These are phyloP conservation scores for Cutaneotrichosporon cavernicola DNA, from an alignment of 1,284 basidiomycete species.

Conservation along the genomic window DNA sequence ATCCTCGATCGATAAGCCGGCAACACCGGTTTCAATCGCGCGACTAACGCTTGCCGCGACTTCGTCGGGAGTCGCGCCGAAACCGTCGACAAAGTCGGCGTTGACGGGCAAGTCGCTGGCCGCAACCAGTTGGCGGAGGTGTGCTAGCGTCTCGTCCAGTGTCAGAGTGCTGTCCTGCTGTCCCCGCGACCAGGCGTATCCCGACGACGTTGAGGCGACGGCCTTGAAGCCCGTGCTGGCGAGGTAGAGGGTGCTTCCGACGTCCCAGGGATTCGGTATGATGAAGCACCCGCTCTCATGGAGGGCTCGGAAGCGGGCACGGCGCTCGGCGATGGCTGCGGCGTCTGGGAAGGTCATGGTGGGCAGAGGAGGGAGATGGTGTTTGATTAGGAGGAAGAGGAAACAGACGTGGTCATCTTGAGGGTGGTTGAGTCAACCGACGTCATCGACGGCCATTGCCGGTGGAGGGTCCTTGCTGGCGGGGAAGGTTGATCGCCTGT, in stretches of 20 bases:
- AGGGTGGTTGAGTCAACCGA: no score
- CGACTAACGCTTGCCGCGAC: background rate
- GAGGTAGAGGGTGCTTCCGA: constrained; percentile 7
- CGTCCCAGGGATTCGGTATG: constrained; percentile 15
- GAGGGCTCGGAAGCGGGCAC: constrained; percentile 10
- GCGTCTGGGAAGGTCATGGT: background rate
- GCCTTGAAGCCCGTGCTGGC: constrained; percentile 11
- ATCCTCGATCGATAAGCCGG: constrained; percentile 15
- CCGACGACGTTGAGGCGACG: constrained; percentile 8
- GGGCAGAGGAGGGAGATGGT: no score
- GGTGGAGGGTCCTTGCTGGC: no score
- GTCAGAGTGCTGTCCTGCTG: constrained; percentile 5
- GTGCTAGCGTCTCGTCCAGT: constrained; percentile 8
- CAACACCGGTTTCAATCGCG: constrained; percentile 11
- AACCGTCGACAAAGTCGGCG: constrained; percentile 17
- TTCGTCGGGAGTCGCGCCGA: constrained; percentile 9
- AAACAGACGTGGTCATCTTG: no score
- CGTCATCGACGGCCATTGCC: no score
- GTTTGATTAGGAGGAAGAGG: no score
- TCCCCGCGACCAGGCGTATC: constrained; percentile 8
- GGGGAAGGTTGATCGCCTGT: no score
- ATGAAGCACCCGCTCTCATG: constrained; percentile 14
- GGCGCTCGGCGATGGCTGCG: constrained; percentile 5
- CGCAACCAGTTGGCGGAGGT: background rate
- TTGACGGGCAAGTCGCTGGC: constrained; percentile 11